Percentiles rank a stretch among this genome's conserved stretches.
Evolutionary conservation across 352 stramenopile species (phyloP).

Genomic region (Pythium guiyangense): DNA sequence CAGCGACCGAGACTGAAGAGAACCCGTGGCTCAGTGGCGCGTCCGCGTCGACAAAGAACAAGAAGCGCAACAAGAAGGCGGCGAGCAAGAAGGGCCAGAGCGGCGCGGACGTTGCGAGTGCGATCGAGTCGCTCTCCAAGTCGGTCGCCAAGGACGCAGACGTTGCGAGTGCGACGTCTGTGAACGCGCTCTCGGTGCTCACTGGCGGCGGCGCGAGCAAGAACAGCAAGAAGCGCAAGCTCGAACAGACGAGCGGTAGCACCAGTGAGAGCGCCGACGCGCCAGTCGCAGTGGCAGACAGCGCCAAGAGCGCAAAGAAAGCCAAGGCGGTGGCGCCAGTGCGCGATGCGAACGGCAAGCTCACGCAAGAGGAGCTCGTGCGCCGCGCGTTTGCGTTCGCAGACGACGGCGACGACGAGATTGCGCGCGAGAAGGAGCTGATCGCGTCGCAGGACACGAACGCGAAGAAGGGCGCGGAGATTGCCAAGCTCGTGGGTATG

Average conservation of each 20-base stretch:
- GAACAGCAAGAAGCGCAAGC: constrained; percentile 30
- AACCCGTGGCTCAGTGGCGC: constrained; percentile 65
- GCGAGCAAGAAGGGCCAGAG: constrained; percentile 30
- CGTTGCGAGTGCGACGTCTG: constrained; percentile 12
- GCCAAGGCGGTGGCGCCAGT: not conserved
- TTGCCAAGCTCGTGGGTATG: constrained; percentile 79
- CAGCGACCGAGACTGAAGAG: constrained; percentile 27
- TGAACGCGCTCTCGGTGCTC: constrained; percentile 13
- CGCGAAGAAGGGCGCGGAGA: constrained; percentile 72
- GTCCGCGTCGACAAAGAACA: constrained; percentile 37
- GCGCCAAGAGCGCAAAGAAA: not conserved
- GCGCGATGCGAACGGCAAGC: constrained; percentile 12
- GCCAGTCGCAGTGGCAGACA: not conserved
- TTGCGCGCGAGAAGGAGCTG: constrained; percentile 90
- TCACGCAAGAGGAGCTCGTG: constrained; percentile 93
- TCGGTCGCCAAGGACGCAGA: constrained; percentile 25
- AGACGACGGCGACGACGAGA: constrained; percentile 90
- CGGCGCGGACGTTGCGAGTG: constrained; percentile 36
- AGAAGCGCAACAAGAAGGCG: constrained; percentile 61
- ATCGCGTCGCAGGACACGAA: constrained; percentile 58
- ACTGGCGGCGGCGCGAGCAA: constrained; percentile 35
- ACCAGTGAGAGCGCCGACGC: not conserved
- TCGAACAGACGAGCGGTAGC: constrained; percentile 10
- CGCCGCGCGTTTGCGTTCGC: constrained; percentile 93
- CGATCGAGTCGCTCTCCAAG: constrained; percentile 60